These are phyloP conservation scores for Suillus spraguei DNA, from an alignment of 768 basidiomycete species.

Conservation along the genomic window DNA sequence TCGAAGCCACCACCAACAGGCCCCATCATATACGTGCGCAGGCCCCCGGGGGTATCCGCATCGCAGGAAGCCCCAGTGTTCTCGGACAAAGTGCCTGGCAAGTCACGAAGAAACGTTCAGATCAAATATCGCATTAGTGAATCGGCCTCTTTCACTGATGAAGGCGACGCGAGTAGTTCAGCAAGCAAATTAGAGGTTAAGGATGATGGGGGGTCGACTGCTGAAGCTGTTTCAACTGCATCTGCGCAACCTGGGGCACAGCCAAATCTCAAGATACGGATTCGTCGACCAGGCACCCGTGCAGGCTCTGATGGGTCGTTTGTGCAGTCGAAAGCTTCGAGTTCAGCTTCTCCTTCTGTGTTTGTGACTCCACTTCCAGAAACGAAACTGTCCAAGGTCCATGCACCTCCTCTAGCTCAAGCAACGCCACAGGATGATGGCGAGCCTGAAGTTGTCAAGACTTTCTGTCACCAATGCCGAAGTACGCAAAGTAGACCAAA, in stretches of 20 bases:
- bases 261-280: conserved; percentile 15
- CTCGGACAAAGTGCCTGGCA: conserved; percentile 11
- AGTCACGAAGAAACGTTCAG: conserved; percentile 26
- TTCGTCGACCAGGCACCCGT: conserved; percentile 8
- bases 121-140: conserved; percentile 30
- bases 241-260: background rate
- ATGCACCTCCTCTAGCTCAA: background rate
- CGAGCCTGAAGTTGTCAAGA: conserved; percentile 7
- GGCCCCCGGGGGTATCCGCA: conserved; percentile 25
- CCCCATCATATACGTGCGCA: conserved; percentile 33
- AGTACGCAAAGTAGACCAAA: conserved; percentile 30
- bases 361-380: conserved; percentile 14
- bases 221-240: background rate
- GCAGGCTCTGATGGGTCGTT: conserved; percentile 17
- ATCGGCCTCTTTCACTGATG: conserved; percentile 3
- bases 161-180: background rate
- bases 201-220: background rate
- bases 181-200: background rate
- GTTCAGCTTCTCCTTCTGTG: conserved; percentile 9
- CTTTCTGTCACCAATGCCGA: conserved; percentile 43
- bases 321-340: conserved; percentile 1
- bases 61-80: conserved; percentile 19
- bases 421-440: background rate
- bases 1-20: conserved; percentile 21
- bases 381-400: background rate